phyloP scores from a whole-genome alignment of 257 asterid species.

The Nemophila menziesii region DNA sequence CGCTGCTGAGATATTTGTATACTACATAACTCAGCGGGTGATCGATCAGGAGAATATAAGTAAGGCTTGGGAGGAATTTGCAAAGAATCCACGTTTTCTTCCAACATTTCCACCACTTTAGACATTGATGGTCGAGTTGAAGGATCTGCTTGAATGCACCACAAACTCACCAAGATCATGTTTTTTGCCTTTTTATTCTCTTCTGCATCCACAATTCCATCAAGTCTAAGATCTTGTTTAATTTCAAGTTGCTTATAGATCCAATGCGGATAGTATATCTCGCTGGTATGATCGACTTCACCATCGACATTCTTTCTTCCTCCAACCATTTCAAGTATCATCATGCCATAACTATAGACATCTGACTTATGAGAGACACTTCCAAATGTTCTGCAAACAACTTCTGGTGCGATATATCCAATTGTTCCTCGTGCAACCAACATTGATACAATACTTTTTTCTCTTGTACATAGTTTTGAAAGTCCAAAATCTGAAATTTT shows the following conservation, averaged over 20 bases:
- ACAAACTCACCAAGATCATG: slow-evolving; percentile 20
- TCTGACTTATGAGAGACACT: slow-evolving; percentile 22
- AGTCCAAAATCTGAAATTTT: slow-evolving; percentile 26
- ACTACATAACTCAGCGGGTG: neutral
- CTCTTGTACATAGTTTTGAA: slow-evolving; percentile 12
- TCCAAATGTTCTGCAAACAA: slow-evolving; percentile 14
- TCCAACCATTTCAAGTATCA: slow-evolving; percentile 23
- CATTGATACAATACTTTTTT: slow-evolving; percentile 14
- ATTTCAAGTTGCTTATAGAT: slow-evolving; percentile 9
- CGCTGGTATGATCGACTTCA: slow-evolving; percentile 1
- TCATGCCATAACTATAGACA: slow-evolving; percentile 26
- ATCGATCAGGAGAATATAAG: slow-evolving; percentile 8
- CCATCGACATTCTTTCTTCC: slow-evolving; percentile 13
- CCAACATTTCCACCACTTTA: slow-evolving; percentile 22
- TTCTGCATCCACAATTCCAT: neutral
- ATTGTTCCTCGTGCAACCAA: slow-evolving; percentile 18
- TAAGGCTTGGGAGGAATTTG: slow-evolving; percentile 15
- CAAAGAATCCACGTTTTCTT: slow-evolving; percentile 9
- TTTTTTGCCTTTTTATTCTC: slow-evolving; percentile 13
- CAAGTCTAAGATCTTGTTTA: slow-evolving; percentile 1
- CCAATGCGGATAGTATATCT: slow-evolving; percentile 21
- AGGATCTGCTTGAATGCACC: slow-evolving; percentile 24
- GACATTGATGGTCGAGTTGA: slow-evolving; percentile 18
- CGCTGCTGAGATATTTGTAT: too few species aligned
- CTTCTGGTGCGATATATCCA: slow-evolving; percentile 26